Base-by-base conservation (phyloP, 805 yeast species). In the Candida golubevii region DNA sequence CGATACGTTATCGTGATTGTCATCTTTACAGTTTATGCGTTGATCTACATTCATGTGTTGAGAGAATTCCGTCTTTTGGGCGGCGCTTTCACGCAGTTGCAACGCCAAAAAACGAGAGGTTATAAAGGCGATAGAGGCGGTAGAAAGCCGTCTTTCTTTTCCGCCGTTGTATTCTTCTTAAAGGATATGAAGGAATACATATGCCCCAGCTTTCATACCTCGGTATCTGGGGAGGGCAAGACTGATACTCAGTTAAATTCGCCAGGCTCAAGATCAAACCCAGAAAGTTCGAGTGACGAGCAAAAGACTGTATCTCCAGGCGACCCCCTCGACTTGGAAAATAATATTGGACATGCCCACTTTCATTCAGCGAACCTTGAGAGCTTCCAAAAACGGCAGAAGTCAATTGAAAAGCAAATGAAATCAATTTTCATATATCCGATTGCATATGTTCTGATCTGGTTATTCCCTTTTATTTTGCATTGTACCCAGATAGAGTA, bases 401-500 rank as follows among this genome's bases (percentile, higher is more conserved):
- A 74, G 27, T 75, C 77, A 49, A 85, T 89, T 40, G 80, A 83
- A 59, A 80, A 81, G 45, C 96, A 89, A 65, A 80, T 87, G 76
- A 81, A 81, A 55, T 74, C 83, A 29, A 83, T 89, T 38, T 88
- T 89, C 62, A 72, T 89, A 37, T 89, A 89, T 59, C 97, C 97
- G 3, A 66, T 84, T 35, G 84, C 95, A 2, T 89, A 88, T 62
- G 72, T 88, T 46, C 71, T 85, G 26, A 63, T 88, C 38, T 89
- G 97, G 97, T 58, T 83, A 15, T 82, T 85, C 51, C 97, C 97
- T 1, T 77, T 87, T 48, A 75, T 83, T 6, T 70, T 79, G 31
- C 85, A 84, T 55, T 71, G 80, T 44, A 71, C 87, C 8, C 80
- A 77, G 55, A 68, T 75, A 53, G 67, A 70, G 33, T 67, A 73